Evolutionary conservation across 2,329 filamentous ascomycete genomes (phyloP), one percentile per base, ranked within the genome.

Genomic region (Paecilomyces sp.): DNA sequence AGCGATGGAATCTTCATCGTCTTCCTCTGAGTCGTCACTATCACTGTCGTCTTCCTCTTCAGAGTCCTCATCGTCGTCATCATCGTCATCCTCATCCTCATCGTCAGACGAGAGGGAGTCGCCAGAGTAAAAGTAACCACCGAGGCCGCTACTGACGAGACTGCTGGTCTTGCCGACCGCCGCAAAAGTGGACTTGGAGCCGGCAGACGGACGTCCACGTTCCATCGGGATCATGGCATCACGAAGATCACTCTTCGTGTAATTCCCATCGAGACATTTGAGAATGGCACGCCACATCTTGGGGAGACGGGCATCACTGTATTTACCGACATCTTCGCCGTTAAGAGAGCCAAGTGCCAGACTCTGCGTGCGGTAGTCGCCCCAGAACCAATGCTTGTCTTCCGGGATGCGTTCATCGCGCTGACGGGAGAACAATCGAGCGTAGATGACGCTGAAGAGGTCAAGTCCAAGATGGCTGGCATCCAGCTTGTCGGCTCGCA

Each of bases 271-370:
- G 7, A 82, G 65, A 5, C 80, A 69, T 28, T 74, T 76, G 55
- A 83, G 71, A 30, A 77, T 74, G 3, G 75, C 76, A 15, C 77
- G 74, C 77, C 78, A 83, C 61, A 76, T 76, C 55, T 74, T 74
- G 0, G 78, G 70, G 60, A 82, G 73, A 7, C 81, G 75, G 7
- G 76, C 68, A 0, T 72, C 73, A 57, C 82, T 79, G 50, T 76
- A 77, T 22, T 72, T 70, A 0, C 81, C 76, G 4, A 83, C 78
- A 31, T 83, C 81, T 1, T 79, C 66, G 1, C 80, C 81, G 61
- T 85, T 86, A 41, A 86, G 69, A 2, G 79, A 79, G 30, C 80
- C 78, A 5, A 87, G 66, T 30, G 82, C 82, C 0, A 87, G 76
- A 0, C 83, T 81, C 55, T 86, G 80, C 0, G 80, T 79, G 1